phyloP scores from a whole-genome alignment of 2,329 filamentous ascomycete genomes.

The Fusarium verrucosum region DNA sequence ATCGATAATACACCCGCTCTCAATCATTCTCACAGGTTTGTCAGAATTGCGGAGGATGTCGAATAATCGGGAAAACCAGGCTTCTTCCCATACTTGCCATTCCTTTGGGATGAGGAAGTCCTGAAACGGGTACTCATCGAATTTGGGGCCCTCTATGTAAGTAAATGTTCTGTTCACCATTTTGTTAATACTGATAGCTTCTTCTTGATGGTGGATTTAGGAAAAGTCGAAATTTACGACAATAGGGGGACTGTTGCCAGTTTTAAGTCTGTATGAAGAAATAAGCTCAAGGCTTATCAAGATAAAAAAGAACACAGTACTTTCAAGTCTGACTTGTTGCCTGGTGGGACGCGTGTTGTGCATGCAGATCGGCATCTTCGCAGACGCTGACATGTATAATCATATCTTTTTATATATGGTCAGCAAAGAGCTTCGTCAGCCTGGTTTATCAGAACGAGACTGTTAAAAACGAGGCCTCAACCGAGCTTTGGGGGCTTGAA shows the following conservation, averaged over 20 bases:
- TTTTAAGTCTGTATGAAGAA: too few species aligned
- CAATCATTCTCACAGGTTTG: background rate
- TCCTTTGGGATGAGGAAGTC: background rate
- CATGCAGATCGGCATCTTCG: background rate
- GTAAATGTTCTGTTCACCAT: background rate
- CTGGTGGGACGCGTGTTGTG: background rate
- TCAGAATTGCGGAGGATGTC: background rate
- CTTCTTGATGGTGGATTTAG: fast-evolving
- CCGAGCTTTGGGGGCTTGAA: too few species aligned
- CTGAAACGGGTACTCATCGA: background rate
- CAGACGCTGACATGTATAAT: too few species aligned
- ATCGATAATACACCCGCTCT: background rate
- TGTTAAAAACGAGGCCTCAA: too few species aligned
- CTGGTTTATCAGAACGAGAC: too few species aligned
- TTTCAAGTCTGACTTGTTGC: fast-evolving
- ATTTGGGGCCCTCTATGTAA: background rate
- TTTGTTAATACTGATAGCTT: fast-evolving
- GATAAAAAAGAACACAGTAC: fast-evolving
- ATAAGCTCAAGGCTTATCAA: too few species aligned
- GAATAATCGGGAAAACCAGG: background rate
- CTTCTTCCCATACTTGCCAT: background rate
- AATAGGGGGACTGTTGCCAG: too few species aligned
- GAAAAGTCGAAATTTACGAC: too few species aligned
- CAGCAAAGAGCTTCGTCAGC: too few species aligned
- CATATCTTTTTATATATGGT: too few species aligned